Evolutionary conservation across 2,329 filamentous ascomycete genomes (phyloP), one percentile per base, ranked within the genome.

Genomic region (Endocalyx cinctus): DNA sequence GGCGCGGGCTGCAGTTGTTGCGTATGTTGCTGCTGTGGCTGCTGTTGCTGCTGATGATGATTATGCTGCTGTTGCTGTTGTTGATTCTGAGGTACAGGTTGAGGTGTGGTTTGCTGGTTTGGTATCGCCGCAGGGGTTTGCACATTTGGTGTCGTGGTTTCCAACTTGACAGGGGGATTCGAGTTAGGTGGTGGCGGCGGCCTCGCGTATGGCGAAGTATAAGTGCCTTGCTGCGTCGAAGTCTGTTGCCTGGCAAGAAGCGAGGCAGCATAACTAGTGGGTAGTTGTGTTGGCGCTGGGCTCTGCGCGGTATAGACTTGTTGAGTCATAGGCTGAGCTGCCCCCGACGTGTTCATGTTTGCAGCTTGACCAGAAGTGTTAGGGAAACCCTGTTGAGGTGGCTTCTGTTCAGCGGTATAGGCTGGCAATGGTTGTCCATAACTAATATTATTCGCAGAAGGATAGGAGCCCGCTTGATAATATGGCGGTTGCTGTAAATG

Each of bases 191-290:
- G 41, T 11, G 51, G 48, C 8, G 54, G 44, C 12, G 54, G 52
- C 34, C 54, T 48, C 10, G 52, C 51, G 29, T 58, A 58, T 15
- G 51, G 54, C 17, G 54, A 56, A 29, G 45, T 56, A 37, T 55
- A 58, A 2, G 52, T 54, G 33, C 48, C 50, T 37, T 52, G 52
- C 25, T 56, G 52, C n/a, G 43, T 22, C 13, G 38, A 39, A 18
- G 33, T 46, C 14, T 50, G 33, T 25, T 49, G 52, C 19, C 48
- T 46, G n/a, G 50, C 38, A 6, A 54, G 26, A 6, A 38, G 27
- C 17, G 49, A 26, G 10, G 31, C 41, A 19, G 42, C 44, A 32
- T 54, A 54, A 20, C 45, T 42, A 23, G 42, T 39, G 30, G 54
- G 50, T 17, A 55, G 25, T 30, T 56, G 54, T 15, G 52, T 51